phyloP scores from a whole-genome alignment of 495 filamentous ascomycete genomes.

The Daldinia grandis region DNA sequence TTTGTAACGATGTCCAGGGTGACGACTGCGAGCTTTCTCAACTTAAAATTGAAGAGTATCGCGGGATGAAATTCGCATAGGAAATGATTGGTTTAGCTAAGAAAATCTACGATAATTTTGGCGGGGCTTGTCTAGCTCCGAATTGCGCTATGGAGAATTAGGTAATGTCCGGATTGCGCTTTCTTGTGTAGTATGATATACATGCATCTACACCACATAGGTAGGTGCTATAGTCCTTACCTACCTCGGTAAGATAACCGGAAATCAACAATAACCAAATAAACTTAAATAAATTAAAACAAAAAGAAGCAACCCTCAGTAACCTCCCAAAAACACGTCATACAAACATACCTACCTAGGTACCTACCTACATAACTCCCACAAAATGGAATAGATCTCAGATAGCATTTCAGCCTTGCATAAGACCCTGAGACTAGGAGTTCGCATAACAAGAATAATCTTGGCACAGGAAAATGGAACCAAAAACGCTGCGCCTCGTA shows the following conservation, averaged over 20 bases:
- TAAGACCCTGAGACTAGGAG: background rate
- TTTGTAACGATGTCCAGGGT: slow-evolving; percentile 28
- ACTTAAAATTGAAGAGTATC: background rate
- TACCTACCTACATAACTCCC: no score
- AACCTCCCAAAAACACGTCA: slow-evolving; percentile 1
- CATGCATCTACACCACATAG: no score
- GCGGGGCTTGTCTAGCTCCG: slow-evolving; percentile 12
- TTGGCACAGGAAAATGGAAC: slow-evolving; percentile 8
- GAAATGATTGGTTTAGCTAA: slow-evolving; percentile 4
- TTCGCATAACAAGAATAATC: background rate
- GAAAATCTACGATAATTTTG: slow-evolving; percentile 22
- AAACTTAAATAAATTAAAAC: background rate
- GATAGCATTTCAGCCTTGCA: slow-evolving; percentile 12
- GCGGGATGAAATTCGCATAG: background rate
- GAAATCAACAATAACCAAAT: no score
- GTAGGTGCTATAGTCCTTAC: no score
- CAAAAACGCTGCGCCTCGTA: slow-evolving; percentile 30
- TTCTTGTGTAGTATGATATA: no score
- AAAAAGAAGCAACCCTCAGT: background rate
- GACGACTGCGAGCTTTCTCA: background rate
- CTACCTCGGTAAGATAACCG: no score
- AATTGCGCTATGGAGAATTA: background rate
- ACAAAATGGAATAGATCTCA: background rate
- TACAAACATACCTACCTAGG: no score
- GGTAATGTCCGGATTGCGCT: background rate